Percentiles rank a stretch among this genome's conserved stretches.
phyloP scores from a whole-genome alignment of 768 basidiomycete species.

The Tephrocybe rancida region DNA sequence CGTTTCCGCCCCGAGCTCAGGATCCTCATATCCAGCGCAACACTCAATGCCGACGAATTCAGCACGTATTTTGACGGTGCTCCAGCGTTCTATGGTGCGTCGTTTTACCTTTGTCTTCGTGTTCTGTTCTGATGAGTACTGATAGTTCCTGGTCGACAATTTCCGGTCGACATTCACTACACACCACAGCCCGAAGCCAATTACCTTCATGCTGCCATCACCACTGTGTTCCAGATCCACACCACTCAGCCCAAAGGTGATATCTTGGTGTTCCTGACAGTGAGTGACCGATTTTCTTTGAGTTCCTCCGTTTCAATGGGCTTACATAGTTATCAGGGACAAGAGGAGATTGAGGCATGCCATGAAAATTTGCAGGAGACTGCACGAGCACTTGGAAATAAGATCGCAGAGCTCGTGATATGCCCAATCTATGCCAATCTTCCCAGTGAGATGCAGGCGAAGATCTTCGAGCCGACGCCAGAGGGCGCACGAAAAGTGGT shows the following conservation, averaged over 20 bases:
- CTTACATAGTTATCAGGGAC: constrained; percentile 57
- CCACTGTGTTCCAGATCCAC: constrained; percentile 98
- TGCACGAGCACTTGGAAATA: constrained; percentile 91
- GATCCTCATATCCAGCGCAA: constrained; percentile 93
- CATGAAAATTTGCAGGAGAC: constrained; percentile 97
- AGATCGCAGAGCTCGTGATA: constrained; percentile 90
- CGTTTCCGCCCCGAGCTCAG: constrained; percentile 94
- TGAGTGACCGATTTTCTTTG: constrained; percentile 33
- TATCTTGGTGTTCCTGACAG: constrained; percentile 96
- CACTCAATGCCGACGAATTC: constrained; percentile 97
- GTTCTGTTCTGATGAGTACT: constrained; percentile 2
- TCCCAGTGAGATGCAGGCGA: constrained; percentile 99
- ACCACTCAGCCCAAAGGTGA: constrained; percentile 98
- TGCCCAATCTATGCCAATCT: constrained; percentile 99
- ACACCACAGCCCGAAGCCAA: constrained; percentile 99
- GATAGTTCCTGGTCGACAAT: constrained; percentile 92
- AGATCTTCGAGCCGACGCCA: constrained; percentile 99
- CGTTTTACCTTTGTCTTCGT: neutral
- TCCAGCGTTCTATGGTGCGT: constrained; percentile 88
- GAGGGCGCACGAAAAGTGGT: constrained; percentile 97
- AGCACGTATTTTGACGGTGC: constrained; percentile 97
- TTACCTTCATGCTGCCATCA: constrained; percentile 97
- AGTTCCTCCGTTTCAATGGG: neutral
- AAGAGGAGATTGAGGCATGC: constrained; percentile 98
- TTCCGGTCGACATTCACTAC: constrained; percentile 98